Evolutionary conservation across 805 yeast species (phyloP).

Genomic region (Phaffomyces thermotolerans): DNA sequence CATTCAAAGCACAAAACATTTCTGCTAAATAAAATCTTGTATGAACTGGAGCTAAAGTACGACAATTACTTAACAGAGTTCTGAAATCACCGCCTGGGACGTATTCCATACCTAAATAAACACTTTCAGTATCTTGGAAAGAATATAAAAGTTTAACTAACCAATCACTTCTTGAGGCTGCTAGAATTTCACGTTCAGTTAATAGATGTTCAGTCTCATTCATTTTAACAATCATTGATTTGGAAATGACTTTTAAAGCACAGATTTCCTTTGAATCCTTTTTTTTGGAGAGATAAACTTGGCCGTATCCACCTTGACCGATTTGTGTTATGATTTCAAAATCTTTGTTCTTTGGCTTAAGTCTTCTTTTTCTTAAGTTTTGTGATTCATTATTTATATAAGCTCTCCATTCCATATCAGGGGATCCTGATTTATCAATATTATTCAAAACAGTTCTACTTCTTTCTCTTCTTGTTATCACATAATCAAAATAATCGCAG

Average conservation of each 20-base stretch:
- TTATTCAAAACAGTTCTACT: conserved; percentile 60
- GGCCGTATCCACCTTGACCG: conserved; percentile 99
- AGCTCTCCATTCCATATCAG: conserved; percentile 55
- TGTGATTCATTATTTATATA: conserved; percentile 83
- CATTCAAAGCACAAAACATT: conserved; percentile 93
- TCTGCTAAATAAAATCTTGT: conserved; percentile 93
- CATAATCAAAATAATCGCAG: conserved; percentile 92
- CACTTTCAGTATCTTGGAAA: conserved; percentile 85
- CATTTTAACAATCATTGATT: conserved; percentile 74
- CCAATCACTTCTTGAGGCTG: conserved; percentile 97
- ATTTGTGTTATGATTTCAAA: conserved; percentile 96
- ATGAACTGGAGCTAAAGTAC: conserved; percentile 87
- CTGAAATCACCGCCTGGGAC: conserved; percentile 99
- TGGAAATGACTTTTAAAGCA: conserved; percentile 88
- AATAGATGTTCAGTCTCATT: conserved; percentile 94
- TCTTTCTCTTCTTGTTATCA: conserved; percentile 79
- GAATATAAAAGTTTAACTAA: conserved; percentile 88
- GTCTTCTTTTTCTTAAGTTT: conserved; percentile 76
- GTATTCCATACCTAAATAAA: conserved; percentile 95
- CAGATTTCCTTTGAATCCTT: conserved; percentile 92
- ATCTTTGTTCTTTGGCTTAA: conserved; percentile 90
- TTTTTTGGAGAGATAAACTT: conserved; percentile 93
- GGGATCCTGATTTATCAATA: conserved; percentile 32
- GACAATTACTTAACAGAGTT: conserved; percentile 87
- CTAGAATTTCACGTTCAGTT: conserved; percentile 92